Conservation (phyloP, 768 basidiomycete species). For the Crepidotus variabilis region DNA sequence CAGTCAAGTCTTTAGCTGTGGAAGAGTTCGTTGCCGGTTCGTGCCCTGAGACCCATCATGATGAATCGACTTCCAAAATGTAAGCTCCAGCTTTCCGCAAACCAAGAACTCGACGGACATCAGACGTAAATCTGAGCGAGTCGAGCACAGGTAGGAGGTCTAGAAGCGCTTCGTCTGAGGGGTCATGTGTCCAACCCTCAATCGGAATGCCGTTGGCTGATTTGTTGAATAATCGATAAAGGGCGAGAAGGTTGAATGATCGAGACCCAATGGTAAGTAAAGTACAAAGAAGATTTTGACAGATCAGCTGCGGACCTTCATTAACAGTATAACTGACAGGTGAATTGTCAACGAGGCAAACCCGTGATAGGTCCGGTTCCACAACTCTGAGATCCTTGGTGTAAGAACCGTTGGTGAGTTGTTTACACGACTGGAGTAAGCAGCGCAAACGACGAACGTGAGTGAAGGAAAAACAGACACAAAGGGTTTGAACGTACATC, state of each 20-base stretch:
- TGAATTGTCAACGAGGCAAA: slow-evolving; percentile 96
- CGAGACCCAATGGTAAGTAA: not conserved
- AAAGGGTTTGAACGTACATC: slow-evolving; percentile 54
- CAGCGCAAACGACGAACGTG: slow-evolving; percentile 6
- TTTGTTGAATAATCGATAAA: not conserved
- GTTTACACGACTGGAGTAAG: slow-evolving; percentile 75
- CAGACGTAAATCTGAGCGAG: slow-evolving; percentile 91
- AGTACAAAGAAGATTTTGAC: not conserved
- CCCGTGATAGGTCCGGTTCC: slow-evolving; percentile 86
- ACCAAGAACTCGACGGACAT: slow-evolving; percentile 90
- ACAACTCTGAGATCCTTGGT: slow-evolving; percentile 89
- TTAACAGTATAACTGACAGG: slow-evolving; percentile 90
- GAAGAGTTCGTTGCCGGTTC: not conserved
- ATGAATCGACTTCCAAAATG: not conserved
- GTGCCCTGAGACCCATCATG: not conserved
- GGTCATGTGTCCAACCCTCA: slow-evolving; percentile 99
- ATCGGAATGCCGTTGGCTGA: slow-evolving; percentile 97
- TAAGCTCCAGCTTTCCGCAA: slow-evolving; percentile 40
- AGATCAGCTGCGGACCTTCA: slow-evolving; percentile 59
- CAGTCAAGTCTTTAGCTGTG: not conserved
- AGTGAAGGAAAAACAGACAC: slow-evolving; percentile 2
- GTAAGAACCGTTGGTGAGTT: slow-evolving; percentile 89
- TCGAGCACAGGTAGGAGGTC: slow-evolving; percentile 95
- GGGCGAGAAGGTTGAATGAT: not conserved
- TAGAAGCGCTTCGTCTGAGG: slow-evolving; percentile 92